These are phyloP conservation scores for Corymbia citriodora DNA, from an alignment of 441 rosid genomes.

Conservation along the genomic window DNA sequence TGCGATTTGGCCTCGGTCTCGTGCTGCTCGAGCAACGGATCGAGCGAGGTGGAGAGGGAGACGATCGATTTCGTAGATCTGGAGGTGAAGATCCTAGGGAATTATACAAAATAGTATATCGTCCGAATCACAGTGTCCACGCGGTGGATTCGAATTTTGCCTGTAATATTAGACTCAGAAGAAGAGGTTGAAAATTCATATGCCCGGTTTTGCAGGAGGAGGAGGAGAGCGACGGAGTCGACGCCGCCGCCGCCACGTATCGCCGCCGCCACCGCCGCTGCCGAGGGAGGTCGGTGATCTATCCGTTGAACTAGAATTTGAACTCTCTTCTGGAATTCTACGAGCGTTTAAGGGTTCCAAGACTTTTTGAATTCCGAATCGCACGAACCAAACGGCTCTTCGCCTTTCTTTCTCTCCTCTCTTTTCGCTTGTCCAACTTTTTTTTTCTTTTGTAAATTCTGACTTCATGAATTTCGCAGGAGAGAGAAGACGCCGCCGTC, in stretches of 20 bases:
- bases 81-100: constrained; percentile 30
- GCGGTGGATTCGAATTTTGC: background rate
- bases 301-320: background rate
- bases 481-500: constrained; percentile 34
- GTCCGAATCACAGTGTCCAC: background rate
- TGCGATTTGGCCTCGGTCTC: constrained; percentile 32
- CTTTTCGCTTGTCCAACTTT: background rate
- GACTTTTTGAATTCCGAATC: constrained; percentile 1
- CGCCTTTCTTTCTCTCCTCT: background rate
- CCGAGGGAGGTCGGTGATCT: constrained; percentile 33
- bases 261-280: background rate
- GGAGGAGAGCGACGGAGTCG: constrained; percentile 52
- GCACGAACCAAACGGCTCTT: background rate
- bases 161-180: background rate
- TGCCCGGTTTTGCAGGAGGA: constrained; percentile 38
- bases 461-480: constrained; percentile 7
- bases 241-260: constrained; percentile 57
- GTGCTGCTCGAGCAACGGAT: constrained; percentile 65
- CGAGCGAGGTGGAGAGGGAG: constrained; percentile 26
- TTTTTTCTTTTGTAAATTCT: background rate
- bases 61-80: constrained; percentile 45
- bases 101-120: background rate
- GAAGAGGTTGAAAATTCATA: background rate
- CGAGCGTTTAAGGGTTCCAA: constrained; percentile 20
- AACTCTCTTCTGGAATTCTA: background rate